Evolutionary conservation across 106 monocot genomes (phyloP).

Genomic region (Dactylorhiza incarnata): DNA sequence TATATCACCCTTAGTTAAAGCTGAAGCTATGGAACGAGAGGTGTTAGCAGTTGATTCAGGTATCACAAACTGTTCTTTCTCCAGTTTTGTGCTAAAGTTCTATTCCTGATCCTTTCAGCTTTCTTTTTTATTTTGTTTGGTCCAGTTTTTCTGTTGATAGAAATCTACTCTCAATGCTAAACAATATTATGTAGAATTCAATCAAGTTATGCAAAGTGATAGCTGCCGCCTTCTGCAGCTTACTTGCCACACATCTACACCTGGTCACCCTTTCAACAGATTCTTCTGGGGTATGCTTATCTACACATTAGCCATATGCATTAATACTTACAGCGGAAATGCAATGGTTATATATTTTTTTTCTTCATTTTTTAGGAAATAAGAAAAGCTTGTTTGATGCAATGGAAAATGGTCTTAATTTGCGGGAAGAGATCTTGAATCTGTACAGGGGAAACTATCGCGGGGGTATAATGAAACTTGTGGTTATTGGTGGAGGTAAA

Average conservation of each 20-base stretch:
- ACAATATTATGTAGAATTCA: slow-evolving; percentile 55
- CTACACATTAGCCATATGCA: neutral
- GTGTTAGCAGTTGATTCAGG: slow-evolving; percentile 98
- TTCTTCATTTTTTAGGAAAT: slow-evolving; percentile 40
- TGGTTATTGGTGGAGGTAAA: slow-evolving; percentile 95
- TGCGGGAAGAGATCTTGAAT: slow-evolving; percentile 74
- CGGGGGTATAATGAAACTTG: slow-evolving; percentile 89
- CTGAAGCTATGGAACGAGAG: slow-evolving; percentile 96
- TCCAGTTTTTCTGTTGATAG: neutral
- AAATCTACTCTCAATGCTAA: slow-evolving; percentile 4
- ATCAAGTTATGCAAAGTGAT: slow-evolving; percentile 90
- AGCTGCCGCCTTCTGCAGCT: slow-evolving; percentile 83
- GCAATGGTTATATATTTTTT: neutral
- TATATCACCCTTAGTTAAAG: slow-evolving; percentile 89
- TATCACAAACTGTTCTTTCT: slow-evolving; percentile 11
- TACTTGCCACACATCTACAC: slow-evolving; percentile 70
- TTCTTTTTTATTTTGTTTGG: slow-evolving; percentile 1
- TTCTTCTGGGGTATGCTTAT: slow-evolving; percentile 87
- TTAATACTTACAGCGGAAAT: neutral
- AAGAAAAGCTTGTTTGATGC: slow-evolving; percentile 97
- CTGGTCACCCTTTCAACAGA: slow-evolving; percentile 78
- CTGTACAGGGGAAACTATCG: slow-evolving; percentile 71
- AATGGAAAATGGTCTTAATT: slow-evolving; percentile 76
- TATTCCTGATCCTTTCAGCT: neutral
- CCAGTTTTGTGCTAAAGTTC: slow-evolving; percentile 6